Evolutionary conservation across 305 asterid genomes (phyloP).

Genomic region (Withania somnifera): DNA sequence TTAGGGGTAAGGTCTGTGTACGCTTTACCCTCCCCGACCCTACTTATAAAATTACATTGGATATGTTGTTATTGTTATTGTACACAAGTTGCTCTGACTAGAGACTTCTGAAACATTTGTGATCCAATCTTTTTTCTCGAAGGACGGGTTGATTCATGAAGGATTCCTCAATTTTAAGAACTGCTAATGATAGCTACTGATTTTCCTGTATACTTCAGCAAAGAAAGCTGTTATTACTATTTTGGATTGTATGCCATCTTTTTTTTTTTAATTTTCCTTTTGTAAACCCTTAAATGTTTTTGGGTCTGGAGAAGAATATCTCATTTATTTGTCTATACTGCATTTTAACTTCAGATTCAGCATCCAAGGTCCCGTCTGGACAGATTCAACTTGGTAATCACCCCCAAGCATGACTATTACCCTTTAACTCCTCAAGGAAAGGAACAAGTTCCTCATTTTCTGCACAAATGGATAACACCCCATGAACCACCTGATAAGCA

Average conservation of each 20-base stretch:
- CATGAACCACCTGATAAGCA: slow-evolving; percentile 60
- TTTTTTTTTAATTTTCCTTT: too few species aligned
- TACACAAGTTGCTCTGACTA: neutral
- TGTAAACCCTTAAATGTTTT: neutral
- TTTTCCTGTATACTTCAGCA: neutral
- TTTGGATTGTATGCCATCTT: neutral
- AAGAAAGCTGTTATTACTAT: neutral
- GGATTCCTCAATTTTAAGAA: neutral
- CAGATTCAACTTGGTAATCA: slow-evolving; percentile 86
- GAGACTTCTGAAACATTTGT: neutral
- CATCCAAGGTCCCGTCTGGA: slow-evolving; percentile 89
- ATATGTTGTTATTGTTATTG: neutral
- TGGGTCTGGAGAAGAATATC: neutral
- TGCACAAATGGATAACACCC: slow-evolving; percentile 86
- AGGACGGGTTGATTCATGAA: neutral
- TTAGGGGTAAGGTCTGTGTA: neutral
- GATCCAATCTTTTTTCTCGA: neutral
- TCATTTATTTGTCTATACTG: neutral
- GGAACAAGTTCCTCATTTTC: slow-evolving; percentile 78
- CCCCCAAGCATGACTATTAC: slow-evolving; percentile 88
- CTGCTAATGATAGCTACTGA: neutral
- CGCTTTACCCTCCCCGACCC: neutral
- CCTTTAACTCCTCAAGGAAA: slow-evolving; percentile 69
- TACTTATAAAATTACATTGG: neutral
- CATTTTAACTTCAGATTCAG: slow-evolving; percentile 63